Conservation (phyloP, 1,284 basidiomycete genomes). For the Papiliotrema terrestris region DNA sequence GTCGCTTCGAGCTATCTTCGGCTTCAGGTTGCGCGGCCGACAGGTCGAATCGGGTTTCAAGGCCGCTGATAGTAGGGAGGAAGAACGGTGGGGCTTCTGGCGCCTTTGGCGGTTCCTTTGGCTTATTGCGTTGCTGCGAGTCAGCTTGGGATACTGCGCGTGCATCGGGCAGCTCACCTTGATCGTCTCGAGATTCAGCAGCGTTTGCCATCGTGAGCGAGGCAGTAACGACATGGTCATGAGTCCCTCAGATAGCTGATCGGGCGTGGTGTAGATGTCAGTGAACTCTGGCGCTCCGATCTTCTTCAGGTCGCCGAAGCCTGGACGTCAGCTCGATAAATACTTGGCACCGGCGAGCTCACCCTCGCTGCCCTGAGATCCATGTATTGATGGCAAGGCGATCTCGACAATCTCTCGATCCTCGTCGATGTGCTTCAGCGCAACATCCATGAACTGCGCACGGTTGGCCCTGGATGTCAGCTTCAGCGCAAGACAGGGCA, state of each 20-base stretch:
- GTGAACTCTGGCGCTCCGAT: constrained; percentile 58
- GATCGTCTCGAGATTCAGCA: constrained; percentile 93
- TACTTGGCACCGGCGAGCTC: constrained; percentile 2
- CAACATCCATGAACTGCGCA: constrained; percentile 83
- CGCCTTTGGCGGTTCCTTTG: constrained; percentile 89
- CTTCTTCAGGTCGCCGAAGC: constrained; percentile 60
- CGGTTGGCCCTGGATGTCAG: constrained; percentile 75
- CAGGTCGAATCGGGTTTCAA: constrained; percentile 72
- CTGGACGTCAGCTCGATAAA: constrained; percentile 46
- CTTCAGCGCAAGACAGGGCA: background rate
- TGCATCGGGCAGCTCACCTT: constrained; percentile 56
- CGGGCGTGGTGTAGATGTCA: constrained; percentile 76
- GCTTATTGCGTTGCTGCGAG: constrained; percentile 84
- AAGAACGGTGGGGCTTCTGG: constrained; percentile 97
- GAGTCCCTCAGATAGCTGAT: constrained; percentile 77
- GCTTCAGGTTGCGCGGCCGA: constrained; percentile 44
- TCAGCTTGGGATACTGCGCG: constrained; percentile 2
- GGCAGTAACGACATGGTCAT: constrained; percentile 90
- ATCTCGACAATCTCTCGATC: constrained; percentile 71
- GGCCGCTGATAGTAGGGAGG: constrained; percentile 80
- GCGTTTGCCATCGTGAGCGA: constrained; percentile 89
- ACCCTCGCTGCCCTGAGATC: constrained; percentile 60
- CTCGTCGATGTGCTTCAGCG: constrained; percentile 67
- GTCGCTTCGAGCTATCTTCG: constrained; percentile 50
- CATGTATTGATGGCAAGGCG: constrained; percentile 77